Evolutionary conservation across 2,329 filamentous ascomycete species (phyloP), one percentile per base, ranked within the genome.

Genomic region (Exophiala sideris): DNA sequence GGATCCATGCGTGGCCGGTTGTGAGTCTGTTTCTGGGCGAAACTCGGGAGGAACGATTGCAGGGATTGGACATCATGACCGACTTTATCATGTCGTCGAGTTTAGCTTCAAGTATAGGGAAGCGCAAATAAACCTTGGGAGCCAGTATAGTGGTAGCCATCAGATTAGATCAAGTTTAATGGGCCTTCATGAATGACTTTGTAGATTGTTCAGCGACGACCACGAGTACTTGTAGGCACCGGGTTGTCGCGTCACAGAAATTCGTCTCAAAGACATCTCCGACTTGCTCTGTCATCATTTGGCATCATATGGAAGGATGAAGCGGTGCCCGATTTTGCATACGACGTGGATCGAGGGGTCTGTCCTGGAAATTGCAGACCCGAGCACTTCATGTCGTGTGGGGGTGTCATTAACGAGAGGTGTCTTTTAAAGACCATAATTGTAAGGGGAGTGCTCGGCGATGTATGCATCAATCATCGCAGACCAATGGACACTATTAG

Each of bases 1-100:
- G 83, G 2, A 85, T 94, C 54, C 89, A 95, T 69, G 89, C 86
- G 9, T 95, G 89, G 90, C 88, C 89, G 0, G 85, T 95, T 16
- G 87, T 86, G 8, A 75, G 75, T 57, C 65, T 84, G 14, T 85
- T 83, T 65, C 64, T 84, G 18, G 77, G 77, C 6, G 73, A 75
- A 51, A 73, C 68, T 5, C 70, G 69, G 48, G 69, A 73, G 6
- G 74, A 76, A 54, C 65, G 79, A 48, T 63, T 78, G 48, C 70
- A 73, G 56, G 79, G 79, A 3, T 54, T 81, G 45, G 69, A 70
- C 47, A 49, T 58, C 12, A 60, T 64, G 58, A 61, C 54, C 21
- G 57, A 62, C 5, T 62, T 51, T 42, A 50, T 64, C 38, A 42
- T 61, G 39, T 56, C 56, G 12, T 61, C 62, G 6, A 48, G 50